Base-by-base conservation (phyloP, 2,329 filamentous ascomycete species). In the Allantophomopsis cytisporea region DNA sequence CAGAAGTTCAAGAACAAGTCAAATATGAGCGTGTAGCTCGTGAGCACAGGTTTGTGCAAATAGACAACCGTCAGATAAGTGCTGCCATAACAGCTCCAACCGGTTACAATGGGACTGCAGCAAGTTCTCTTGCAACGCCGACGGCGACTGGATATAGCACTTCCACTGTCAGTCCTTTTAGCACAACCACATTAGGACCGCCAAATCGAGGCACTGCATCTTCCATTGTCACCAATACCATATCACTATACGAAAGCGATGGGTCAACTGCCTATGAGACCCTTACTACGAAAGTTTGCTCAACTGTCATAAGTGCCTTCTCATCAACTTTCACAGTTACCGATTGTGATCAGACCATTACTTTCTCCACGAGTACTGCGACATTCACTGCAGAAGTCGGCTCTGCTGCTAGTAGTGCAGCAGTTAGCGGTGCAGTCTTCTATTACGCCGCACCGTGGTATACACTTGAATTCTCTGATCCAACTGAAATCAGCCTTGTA, bases 391-490 rank as follows among this genome's bases (percentile, higher is more conserved):
- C 34, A n/a, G 23, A 37, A 4, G 16, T 31, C 18, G 41, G n/a
- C 7, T 31, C 32, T 37, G 16, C 13, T 36, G 37, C 14, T 15
- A 40, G 16, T 31, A 50, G 45, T 17, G 38, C 48, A 12, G 42
- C 13, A 35, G 37, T 14, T 15, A 39, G 14, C 32, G 49, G 45
- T 20, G 38, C 48, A 12, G 42, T 47, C 8, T 48, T 47, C 8
- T 49, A 51, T 35, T 54, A 48, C 41, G 36, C 44, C 20, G 47
- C 49, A 16, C 48, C 50, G 14, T 53, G 50, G 50, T 48, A 49
- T 37, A 47, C 46, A n/a, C 31, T 54, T 11, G 45, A 39, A 31
- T 46, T 46, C 10, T 36, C 47, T 35, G 40, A 42, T 14, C 44
- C 45, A 2, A 41, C 37, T 16, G 41, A 43, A 6, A 49, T 54